phyloP scores from a whole-genome alignment of 176 grass and related monocot species.

The Microstegium vimineum region DNA sequence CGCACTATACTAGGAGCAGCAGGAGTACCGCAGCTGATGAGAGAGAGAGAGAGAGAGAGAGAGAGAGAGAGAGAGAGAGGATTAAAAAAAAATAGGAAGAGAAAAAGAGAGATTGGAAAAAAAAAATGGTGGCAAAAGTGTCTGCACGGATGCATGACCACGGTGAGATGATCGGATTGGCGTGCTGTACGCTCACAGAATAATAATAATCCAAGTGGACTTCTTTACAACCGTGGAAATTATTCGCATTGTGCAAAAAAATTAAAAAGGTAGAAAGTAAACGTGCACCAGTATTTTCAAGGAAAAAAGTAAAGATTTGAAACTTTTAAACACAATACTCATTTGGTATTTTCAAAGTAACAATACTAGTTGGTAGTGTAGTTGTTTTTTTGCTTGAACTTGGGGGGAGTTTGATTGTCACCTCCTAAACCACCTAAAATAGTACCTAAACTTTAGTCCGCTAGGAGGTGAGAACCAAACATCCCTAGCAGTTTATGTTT shows the following conservation, averaged over 20 bases:
- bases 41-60: background rate
- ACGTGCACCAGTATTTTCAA: background rate
- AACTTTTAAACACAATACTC: too few relatives aligned
- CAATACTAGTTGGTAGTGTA: background rate
- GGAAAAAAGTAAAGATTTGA: background rate
- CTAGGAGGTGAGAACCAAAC: too few relatives aligned
- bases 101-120: background rate
- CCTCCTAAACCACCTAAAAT: too few relatives aligned
- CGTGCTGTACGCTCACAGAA: background rate
- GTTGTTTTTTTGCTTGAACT: background rate
- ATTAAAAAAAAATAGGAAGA: background rate
- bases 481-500: background rate
- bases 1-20: background rate
- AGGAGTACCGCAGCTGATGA: background rate
- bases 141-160: constrained; percentile 1
- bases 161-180: background rate
- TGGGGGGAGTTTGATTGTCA: too few relatives aligned
- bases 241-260: background rate
- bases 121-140: background rate
- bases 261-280: background rate
- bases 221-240: constrained; percentile 6
- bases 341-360: too few relatives aligned
- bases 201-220: constrained; percentile 32
- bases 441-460: too few relatives aligned
- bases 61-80: background rate